Percentiles rank a stretch among this genome's conserved stretches.
These are phyloP conservation scores for Ascosphaera aggregata DNA, from an alignment of 2,329 filamentous ascomycete species.

Conservation along the genomic window DNA sequence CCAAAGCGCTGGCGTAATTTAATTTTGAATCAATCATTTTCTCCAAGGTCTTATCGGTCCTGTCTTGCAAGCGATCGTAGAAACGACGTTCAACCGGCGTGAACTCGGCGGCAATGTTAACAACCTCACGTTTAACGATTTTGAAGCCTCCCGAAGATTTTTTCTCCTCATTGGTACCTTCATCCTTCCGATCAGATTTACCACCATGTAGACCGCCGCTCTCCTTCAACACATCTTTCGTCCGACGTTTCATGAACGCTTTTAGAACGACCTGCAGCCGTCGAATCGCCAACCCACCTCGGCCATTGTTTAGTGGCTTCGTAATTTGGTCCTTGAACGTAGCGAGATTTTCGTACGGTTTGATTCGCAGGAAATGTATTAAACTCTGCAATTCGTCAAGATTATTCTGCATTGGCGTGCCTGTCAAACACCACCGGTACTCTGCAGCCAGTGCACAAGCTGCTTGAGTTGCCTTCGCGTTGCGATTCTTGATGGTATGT, in stretches of 20 bases:
- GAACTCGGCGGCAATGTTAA: conserved; percentile 57
- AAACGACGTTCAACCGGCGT: conserved; percentile 61
- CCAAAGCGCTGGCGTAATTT: conserved; percentile 98
- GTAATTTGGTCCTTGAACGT: conserved; percentile 89
- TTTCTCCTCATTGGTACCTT: conserved; percentile 22
- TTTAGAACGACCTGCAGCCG: conserved; percentile 65
- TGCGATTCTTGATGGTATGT: conserved; percentile 73
- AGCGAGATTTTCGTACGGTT: conserved; percentile 69
- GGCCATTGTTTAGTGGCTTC: conserved; percentile 67
- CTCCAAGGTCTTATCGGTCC: conserved; percentile 68
- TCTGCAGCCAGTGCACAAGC: conserved; percentile 73
- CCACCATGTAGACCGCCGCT: conserved; percentile 61
- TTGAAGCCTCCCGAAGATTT: conserved; percentile 47
- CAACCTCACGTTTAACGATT: conserved; percentile 74
- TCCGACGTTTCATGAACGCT: conserved; percentile 96
- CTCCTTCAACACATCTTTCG: conserved; percentile 85
- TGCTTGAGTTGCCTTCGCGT: conserved; percentile 82
- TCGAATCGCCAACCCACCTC: conserved; percentile 69
- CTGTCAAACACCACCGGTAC: conserved; percentile 84
- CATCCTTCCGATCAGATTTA: conserved; percentile 26
- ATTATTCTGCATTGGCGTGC: conserved; percentile 90
- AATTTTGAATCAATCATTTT: conserved; percentile 79
- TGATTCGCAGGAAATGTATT: conserved; percentile 76
- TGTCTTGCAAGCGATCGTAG: conserved; percentile 60
- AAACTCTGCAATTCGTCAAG: conserved; percentile 87